phyloP scores from a whole-genome alignment of 2,329 filamentous ascomycete genomes.

The Didymella pinodella region DNA sequence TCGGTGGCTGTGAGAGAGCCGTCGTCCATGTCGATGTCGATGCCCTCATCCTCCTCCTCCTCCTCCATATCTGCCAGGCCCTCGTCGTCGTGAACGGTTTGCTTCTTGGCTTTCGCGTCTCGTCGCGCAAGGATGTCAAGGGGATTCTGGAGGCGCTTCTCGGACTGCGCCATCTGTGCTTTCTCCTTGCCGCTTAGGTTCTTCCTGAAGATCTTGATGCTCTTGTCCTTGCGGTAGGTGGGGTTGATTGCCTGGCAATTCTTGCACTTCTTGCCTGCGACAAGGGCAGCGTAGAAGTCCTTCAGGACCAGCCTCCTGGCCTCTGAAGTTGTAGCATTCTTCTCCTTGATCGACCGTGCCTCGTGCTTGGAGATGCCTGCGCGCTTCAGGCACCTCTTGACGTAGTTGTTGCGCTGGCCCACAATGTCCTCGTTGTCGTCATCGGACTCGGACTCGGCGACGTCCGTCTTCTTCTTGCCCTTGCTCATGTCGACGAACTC shows the following conservation, averaged over 20 bases:
- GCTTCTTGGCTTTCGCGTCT: conserved; percentile 55
- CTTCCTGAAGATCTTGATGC: conserved; percentile 92
- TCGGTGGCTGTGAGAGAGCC: conserved; percentile 63
- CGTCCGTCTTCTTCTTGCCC: conserved; percentile 46
- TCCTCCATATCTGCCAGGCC: conserved; percentile 70
- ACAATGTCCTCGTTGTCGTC: conserved; percentile 69
- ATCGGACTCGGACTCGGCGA: conserved; percentile 65
- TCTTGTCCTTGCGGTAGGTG: conserved; percentile 85
- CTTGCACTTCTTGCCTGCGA: conserved; percentile 72
- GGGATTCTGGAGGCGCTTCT: conserved; percentile 74
- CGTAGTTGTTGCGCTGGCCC: conserved; percentile 69
- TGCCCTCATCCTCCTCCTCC: conserved; percentile 49
- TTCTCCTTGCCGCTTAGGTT: conserved; percentile 76
- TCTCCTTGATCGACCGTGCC: conserved; percentile 63
- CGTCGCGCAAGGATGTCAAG: conserved; percentile 66
- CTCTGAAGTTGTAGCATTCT: conserved; percentile 84
- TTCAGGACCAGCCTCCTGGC: conserved; percentile 79
- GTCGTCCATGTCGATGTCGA: conserved; percentile 50
- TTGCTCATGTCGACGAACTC: conserved; percentile 56
- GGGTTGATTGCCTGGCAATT: conserved; percentile 67
- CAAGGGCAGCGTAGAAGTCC: conserved; percentile 79
- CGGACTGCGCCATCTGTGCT: conserved; percentile 74
- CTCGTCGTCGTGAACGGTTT: conserved; percentile 67
- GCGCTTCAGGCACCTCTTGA: conserved; percentile 72
- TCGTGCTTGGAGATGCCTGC: conserved; percentile 58